Evolutionary conservation across 164 flowering plant genomes (phyloP).

Genomic region (Vitis riparia): DNA sequence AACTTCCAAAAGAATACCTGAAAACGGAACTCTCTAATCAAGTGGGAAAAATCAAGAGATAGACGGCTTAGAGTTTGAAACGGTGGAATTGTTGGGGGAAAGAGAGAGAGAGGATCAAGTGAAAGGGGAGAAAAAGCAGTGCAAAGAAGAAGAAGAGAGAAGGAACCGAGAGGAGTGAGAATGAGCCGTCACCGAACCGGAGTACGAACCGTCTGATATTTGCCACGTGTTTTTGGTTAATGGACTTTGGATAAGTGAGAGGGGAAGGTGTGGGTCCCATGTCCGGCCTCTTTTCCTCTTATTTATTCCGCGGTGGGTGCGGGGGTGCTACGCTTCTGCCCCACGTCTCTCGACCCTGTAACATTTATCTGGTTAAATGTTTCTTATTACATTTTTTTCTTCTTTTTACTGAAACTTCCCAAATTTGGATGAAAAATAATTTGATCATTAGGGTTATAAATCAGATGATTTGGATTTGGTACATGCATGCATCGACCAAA

Average conservation of each 20-base stretch:
- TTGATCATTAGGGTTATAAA: too few relatives aligned
- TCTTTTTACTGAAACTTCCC: too few relatives aligned
- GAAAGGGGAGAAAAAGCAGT: not conserved
- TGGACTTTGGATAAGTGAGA: not conserved
- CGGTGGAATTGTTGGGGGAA: not conserved
- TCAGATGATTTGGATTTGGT: too few relatives aligned
- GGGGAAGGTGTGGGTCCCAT: not conserved
- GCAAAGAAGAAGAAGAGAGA: not conserved
- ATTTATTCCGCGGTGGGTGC: not conserved
- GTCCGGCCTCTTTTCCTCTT: not conserved
- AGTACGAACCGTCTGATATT: not conserved
- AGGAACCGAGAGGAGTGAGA: not conserved
- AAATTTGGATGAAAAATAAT: not conserved
- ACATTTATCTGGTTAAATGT: not conserved
- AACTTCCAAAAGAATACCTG: not conserved
- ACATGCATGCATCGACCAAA: too few relatives aligned
- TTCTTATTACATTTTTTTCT: not conserved
- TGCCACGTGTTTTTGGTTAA: not conserved
- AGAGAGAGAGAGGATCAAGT: not conserved
- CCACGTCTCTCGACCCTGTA: too few relatives aligned
- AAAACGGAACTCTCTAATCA: slow-evolving; percentile 5
- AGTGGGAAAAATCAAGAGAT: not conserved
- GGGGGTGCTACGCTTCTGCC: not conserved
- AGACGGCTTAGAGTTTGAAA: not conserved
- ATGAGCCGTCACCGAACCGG: not conserved